Evolutionary conservation across 768 basidiomycete species (phyloP), one percentile per base, ranked within the genome.

Genomic region (Boletus reticulatus): DNA sequence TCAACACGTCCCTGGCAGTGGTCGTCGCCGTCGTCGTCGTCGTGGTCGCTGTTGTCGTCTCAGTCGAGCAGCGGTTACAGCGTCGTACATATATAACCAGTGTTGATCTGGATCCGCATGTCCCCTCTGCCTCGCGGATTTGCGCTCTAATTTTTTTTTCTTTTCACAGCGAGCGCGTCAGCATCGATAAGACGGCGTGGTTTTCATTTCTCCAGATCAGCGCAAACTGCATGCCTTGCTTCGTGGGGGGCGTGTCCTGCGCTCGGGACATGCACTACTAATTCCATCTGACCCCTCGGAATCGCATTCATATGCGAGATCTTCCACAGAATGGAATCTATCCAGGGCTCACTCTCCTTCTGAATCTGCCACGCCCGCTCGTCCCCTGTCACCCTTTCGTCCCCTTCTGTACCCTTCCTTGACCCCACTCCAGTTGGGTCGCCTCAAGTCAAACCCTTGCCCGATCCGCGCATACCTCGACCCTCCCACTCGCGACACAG

Each of bases 401-500:
- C 53, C 42, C 12, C 16, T 37, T 16, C 27, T 7, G 36, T 55
- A 58, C 49, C 20, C 52, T 38, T 53, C 53, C 53, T 42, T 62
- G 36, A 62, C 53, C 43, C n/a, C 50, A 50, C 73, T 70, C 79
- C 74, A 79, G 31, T 68, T 69, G 24, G 72, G 59, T 29, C 75
- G 69, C 29, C 77, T 74, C 46, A 84, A 57, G 54, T 80, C 75
- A 63, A 80, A 82, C 22, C 76, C 75, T 49, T 81, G 72, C 20
- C 74, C 70, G 41, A 82, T 60, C 39, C 79, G 68, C 6, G 77
- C 76, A 66, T 85, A 88, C 44, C 73, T 74, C 32, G 71, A 56
- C 34, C 59, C 11, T 81, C 85, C 34, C 82, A 86, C 34, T 42
- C 88, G 75, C 14, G 77, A 76, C 44, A 84, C 68, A 6, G 79